A percentile compares a stretch with the other conserved stretches of the same genome.
Conservation (phyloP, 192 early-diverging fungal species). For the Coemansia interrupta region DNA sequence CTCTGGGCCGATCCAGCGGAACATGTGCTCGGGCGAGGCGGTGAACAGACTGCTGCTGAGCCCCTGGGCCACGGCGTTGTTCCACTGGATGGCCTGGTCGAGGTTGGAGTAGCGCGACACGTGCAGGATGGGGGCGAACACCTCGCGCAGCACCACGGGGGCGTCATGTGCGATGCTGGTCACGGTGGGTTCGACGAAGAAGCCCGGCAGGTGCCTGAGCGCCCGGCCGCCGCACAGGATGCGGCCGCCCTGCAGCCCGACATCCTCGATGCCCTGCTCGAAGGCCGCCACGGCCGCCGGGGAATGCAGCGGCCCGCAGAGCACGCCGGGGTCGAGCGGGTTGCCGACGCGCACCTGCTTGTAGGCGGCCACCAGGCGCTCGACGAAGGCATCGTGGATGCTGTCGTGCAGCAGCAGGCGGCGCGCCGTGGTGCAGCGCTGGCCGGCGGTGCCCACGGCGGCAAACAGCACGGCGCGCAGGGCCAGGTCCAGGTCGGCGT, state of each 20-base stretch:
- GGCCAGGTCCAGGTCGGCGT: constrained; percentile 87
- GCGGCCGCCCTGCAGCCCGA: constrained; percentile 79
- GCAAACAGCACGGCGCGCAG: constrained; percentile 86
- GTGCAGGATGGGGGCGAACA: constrained; percentile 93
- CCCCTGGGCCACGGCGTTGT: constrained; percentile 89
- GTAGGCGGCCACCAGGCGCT: constrained; percentile 78
- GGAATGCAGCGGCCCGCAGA: constrained; percentile 93
- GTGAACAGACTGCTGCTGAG: constrained; percentile 85
- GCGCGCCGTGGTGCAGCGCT: constrained; percentile 92
- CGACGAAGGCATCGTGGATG: constrained; percentile 81
- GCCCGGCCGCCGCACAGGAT: constrained; percentile 83
- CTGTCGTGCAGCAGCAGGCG: constrained; percentile 84
- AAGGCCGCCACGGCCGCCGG: constrained; percentile 73
- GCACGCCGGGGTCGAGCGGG: constrained; percentile 73
- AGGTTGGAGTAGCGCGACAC: constrained; percentile 74
- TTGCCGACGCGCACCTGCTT: constrained; percentile 82
- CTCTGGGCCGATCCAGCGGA: constrained; percentile 87
- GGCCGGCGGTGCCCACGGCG: constrained; percentile 93
- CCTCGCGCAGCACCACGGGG: constrained; percentile 84
- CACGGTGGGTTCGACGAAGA: constrained; percentile 92
- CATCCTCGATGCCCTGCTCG: constrained; percentile 69
- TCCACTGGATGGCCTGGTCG: constrained; percentile 80
- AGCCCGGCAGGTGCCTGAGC: constrained; percentile 65
- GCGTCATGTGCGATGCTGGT: constrained; percentile 74
- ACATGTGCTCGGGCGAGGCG: constrained; percentile 69